phyloP scores from a whole-genome alignment of 2,329 filamentous ascomycete species.

The Epichloe baconii region DNA sequence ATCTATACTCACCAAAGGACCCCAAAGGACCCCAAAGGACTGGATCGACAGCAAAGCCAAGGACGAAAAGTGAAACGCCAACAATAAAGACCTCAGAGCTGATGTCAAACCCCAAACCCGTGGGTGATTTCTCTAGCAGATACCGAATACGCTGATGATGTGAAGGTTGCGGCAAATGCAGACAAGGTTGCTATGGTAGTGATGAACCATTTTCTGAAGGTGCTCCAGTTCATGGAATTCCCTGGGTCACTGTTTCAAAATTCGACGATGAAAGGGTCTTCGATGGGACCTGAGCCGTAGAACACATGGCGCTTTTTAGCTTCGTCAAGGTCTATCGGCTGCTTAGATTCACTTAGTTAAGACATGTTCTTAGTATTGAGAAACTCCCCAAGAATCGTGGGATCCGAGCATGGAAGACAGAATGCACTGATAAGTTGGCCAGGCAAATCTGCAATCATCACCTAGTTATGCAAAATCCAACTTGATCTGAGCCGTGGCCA shows the following conservation, averaged over 20 bases:
- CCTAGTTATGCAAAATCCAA: neutral
- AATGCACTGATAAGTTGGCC: neutral
- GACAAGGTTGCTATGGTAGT: neutral
- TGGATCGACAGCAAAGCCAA: conserved; percentile 43
- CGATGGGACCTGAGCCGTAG: neutral
- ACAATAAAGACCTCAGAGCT: conserved; percentile 60
- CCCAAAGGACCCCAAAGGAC: conserved; percentile 47
- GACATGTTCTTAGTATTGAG: neutral
- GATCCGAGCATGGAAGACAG: neutral
- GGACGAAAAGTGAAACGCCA: conserved; percentile 45
- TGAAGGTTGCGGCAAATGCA: neutral
- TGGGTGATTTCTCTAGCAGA: conserved; percentile 38
- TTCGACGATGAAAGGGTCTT: neutral
- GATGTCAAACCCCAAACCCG: conserved; percentile 56
- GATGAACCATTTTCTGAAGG: neutral
- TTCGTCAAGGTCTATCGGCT: neutral
- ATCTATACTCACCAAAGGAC: conserved; percentile 27
- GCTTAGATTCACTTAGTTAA: neutral
- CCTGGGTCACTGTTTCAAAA: neutral
- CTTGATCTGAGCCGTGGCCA: neutral
- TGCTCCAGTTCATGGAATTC: neutral
- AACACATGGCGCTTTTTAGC: neutral
- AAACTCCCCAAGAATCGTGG: neutral
- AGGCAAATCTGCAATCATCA: neutral
- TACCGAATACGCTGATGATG: neutral